phyloP scores from a whole-genome alignment of 2,329 filamentous ascomycete genomes.

The Pestalotiopsis sp. region DNA sequence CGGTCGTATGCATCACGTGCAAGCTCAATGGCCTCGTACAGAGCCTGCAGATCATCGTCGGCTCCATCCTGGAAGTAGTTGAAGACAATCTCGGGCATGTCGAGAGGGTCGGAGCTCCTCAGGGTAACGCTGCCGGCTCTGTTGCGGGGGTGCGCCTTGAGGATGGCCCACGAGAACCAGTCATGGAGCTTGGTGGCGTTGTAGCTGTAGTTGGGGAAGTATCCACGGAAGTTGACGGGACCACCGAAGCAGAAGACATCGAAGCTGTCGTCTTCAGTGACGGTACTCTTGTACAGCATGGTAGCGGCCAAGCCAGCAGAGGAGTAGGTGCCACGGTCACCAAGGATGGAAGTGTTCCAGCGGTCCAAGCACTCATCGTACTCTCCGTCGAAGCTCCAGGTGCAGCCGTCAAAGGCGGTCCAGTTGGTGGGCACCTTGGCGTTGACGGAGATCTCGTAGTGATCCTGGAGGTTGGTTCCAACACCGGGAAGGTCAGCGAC shows the following conservation, averaged over 20 bases:
- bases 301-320: constrained; percentile 36
- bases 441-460: constrained; percentile 50
- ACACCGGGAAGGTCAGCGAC: constrained; percentile 58
- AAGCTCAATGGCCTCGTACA: constrained; percentile 56
- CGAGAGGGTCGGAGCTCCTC: constrained; percentile 61
- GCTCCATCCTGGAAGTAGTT: constrained; percentile 56
- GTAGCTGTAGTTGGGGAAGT: constrained; percentile 40
- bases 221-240: constrained; percentile 42
- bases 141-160: constrained; percentile 65
- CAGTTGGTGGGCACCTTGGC: constrained; percentile 43
- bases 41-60: constrained; percentile 49
- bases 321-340: constrained; percentile 35
- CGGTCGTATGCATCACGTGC: constrained; percentile 46
- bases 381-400: constrained; percentile 29
- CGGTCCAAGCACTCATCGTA: constrained; percentile 36
- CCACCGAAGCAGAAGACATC: constrained; percentile 42
- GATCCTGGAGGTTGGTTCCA: constrained; percentile 61
- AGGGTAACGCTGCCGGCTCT: constrained; percentile 64
- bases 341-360: constrained; percentile 22
- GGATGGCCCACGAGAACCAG: constrained; percentile 47
- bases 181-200: constrained; percentile 36
- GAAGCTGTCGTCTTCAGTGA: constrained; percentile 28
- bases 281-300: constrained; percentile 31
- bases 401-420: constrained; percentile 37
- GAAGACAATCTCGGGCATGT: constrained; percentile 66